These are phyloP conservation scores for Ceratocystis colombiana DNA, from an alignment of 2,329 filamentous ascomycete genomes.

Conservation along the genomic window DNA sequence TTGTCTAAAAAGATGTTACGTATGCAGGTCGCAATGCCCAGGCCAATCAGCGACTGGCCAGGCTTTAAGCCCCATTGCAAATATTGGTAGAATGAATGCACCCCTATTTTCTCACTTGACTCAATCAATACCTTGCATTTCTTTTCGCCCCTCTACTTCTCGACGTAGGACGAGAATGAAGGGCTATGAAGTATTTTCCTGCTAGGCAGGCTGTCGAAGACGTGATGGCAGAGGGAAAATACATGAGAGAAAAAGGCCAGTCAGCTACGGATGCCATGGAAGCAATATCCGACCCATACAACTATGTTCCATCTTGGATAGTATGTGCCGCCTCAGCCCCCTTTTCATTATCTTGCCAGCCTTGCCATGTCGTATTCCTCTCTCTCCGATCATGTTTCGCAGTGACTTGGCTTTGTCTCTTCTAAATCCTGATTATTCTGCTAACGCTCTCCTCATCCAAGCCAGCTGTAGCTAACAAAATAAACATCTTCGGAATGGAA, in stretches of 20 bases:
- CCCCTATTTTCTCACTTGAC: not conserved
- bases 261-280: conserved; percentile 1
- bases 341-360: not conserved
- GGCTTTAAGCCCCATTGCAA: not conserved
- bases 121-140: not conserved
- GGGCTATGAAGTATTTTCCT: not conserved
- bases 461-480: too few relatives aligned
- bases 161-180: too few relatives aligned
- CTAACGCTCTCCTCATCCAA: not conserved
- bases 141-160: not conserved
- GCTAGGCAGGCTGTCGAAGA: not conserved
- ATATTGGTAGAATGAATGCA: not conserved
- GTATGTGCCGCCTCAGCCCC: conserved; percentile 15
- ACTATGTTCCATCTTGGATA: not conserved
- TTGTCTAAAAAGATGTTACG: conserved; percentile 8
- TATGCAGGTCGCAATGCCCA: conserved; percentile 5
- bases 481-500: too few relatives aligned
- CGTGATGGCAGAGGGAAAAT: too few relatives aligned
- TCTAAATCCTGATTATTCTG: not conserved
- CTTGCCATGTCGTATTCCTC: not conserved
- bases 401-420: not conserved
- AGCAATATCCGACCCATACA: not conserved
- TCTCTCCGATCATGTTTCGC: conserved; percentile 4
- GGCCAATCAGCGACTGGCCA: not conserved
- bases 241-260: not conserved